Evolutionary conservation across 371 early-diverging fungal genomes (phyloP), one percentile per base, ranked within the genome.

Genomic region (Rhizomucor miehei): DNA sequence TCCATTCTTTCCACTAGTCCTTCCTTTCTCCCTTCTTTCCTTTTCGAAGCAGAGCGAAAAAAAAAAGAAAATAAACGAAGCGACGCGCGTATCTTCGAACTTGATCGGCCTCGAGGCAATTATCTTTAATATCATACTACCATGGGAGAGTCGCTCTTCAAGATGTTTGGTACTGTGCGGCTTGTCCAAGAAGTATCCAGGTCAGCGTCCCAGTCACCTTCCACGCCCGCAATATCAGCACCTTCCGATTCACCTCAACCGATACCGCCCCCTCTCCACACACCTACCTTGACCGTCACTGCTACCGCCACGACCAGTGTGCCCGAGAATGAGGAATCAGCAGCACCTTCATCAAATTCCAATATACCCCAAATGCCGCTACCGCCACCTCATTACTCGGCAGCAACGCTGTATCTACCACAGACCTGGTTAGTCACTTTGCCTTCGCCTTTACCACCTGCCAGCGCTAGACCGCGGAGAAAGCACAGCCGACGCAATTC

Each of bases 171-270:
- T 20, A 73, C 75, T 50, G 65, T 78, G 21, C 63, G 66, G 58
- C 62, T 78, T 14, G 72, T 78, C 14, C 75, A 78, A 59, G 79
- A 78, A 57, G 69, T 78, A 13, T 75, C 79, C 29, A 60, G 69
- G 52, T 68, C 73, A 23, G 59, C 56, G 5, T 48, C 58, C 34
- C 46, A 41, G 29, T 41, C 62, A 19, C 45, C 53, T 16, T 23
- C 53, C 34, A 19, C 35, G 2, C 19, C 41, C 41, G 14, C 41
- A 16, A 29, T 29, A 29, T 29, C 29, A 41, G 19, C 41, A 14
- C 41, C 41, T 16, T 19, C 19, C 19, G 6, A 41, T 41, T 12
- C 16, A 41, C 41, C 41, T 41, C 41, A 14, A 11, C 41, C 41
- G 41, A 14, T 41, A 34, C 53, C 39, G 13, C 35, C 49, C 25